phyloP scores from a whole-genome alignment of 495 filamentous ascomycete species.

The Neurospora africana region DNA sequence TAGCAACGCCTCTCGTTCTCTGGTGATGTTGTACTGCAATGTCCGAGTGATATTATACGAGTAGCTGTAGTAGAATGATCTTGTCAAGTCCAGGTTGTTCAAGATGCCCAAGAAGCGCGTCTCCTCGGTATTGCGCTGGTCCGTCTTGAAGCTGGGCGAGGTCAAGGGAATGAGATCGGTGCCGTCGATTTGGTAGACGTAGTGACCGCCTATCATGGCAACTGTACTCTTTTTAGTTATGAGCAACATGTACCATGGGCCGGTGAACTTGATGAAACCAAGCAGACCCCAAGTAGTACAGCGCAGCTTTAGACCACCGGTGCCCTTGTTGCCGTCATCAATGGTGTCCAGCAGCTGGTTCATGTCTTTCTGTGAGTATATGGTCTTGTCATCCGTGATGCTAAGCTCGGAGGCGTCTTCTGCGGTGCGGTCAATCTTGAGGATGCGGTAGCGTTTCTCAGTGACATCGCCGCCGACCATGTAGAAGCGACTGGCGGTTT shows the following conservation, averaged over 20 bases:
- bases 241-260: conserved; percentile 93
- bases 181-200: conserved; percentile 90
- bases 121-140: conserved; percentile 77
- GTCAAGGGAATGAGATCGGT: conserved; percentile 87
- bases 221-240: conserved; percentile 94
- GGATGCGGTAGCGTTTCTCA: conserved; percentile 77
- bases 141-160: conserved; percentile 56
- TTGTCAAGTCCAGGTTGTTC: conserved; percentile 77
- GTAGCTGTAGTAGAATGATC: conserved; percentile 97
- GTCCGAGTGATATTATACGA: conserved; percentile 93
- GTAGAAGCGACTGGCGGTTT: conserved; percentile 86
- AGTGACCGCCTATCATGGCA: conserved; percentile 92
- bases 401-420: conserved; percentile 64
- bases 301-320: conserved; percentile 81
- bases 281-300: conserved; percentile 90
- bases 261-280: conserved; percentile 92
- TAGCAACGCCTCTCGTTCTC: conserved; percentile 58
- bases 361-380: conserved; percentile 90
- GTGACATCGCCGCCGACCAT: conserved; percentile 84
- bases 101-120: conserved; percentile 79
- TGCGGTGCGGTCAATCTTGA: conserved; percentile 84
- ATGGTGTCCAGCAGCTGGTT: conserved; percentile 85
- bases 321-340: conserved; percentile 86
- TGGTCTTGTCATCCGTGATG: conserved; percentile 85
- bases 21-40: conserved; percentile 83